Evolutionary conservation across 495 filamentous ascomycete species (phyloP).

Genomic region (Clohesyomyces aquaticus): DNA sequence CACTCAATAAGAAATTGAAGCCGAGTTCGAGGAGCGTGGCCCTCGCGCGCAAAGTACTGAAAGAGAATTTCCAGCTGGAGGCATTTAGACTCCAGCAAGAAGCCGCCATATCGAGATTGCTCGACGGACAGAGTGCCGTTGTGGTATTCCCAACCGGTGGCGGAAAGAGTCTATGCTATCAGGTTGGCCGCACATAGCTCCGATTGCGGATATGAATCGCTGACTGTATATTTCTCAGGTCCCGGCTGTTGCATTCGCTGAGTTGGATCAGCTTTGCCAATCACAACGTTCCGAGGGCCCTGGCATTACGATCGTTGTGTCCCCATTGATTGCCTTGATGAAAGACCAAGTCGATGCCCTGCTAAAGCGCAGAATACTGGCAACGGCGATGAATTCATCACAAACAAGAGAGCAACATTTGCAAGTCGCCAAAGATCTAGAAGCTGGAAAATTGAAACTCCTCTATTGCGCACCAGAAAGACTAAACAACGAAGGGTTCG

Average conservation of each 20-base stretch:
- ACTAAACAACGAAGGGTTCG: constrained; percentile 62
- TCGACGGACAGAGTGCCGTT: constrained; percentile 46
- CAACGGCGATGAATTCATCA: constrained; percentile 59
- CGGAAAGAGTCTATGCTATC: constrained; percentile 62
- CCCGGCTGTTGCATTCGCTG: constrained; percentile 58
- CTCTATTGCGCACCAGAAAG: constrained; percentile 62
- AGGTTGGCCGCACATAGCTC: constrained; percentile 47
- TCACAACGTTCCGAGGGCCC: constrained; percentile 34
- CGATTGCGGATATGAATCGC: neutral
- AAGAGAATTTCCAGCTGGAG: constrained; percentile 52
- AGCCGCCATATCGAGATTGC: constrained; percentile 53
- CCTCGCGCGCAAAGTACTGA: constrained; percentile 39
- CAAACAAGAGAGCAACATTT: constrained; percentile 53
- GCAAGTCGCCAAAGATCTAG: constrained; percentile 52
- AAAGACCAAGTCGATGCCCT: constrained; percentile 63
- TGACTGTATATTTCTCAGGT: constrained; percentile 2
- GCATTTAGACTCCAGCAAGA: constrained; percentile 60
- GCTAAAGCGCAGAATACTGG: constrained; percentile 51
- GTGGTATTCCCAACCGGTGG: constrained; percentile 63
- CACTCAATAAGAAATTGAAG: no score
- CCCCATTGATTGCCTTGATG: constrained; percentile 62
- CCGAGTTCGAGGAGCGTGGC: no score
- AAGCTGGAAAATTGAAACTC: constrained; percentile 53
- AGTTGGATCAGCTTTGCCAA: constrained; percentile 46
- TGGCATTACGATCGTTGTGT: constrained; percentile 59